Evolutionary conservation across 2,329 filamentous ascomycete genomes (phyloP).

Genomic region (Fusarium transvaalense): DNA sequence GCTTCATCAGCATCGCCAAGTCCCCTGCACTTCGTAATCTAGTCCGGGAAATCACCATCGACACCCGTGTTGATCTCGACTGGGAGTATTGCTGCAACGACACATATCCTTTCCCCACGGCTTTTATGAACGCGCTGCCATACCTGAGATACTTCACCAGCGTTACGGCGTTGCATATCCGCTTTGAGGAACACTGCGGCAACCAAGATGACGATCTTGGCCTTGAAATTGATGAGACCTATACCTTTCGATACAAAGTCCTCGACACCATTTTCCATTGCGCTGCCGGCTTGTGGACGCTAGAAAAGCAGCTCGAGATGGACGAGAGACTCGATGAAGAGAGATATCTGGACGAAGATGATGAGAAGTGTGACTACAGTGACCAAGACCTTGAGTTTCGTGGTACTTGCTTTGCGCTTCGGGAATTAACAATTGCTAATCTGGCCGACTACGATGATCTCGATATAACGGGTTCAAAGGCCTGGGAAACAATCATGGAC

Average conservation of each 20-base stretch:
- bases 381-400: neutral
- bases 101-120: neutral
- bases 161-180: neutral
- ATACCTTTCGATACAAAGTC: conserved; percentile 17
- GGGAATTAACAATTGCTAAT: conserved; percentile 26
- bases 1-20: conserved; percentile 27
- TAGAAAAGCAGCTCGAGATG: conserved; percentile 15
- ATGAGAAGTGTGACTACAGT: neutral
- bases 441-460: conserved; percentile 26
- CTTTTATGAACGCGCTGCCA: conserved; percentile 22
- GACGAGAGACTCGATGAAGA: neutral
- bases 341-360: neutral
- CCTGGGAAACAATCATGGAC: conserved; percentile 7
- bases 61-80: conserved; percentile 23
- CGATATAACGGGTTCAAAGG: neutral
- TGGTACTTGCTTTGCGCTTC: neutral
- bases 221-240: conserved; percentile 3
- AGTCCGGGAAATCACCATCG: conserved; percentile 27
- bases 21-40: conserved; percentile 4
- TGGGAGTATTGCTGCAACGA: conserved; percentile 3
- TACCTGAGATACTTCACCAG: neutral
- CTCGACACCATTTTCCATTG: conserved; percentile 37
- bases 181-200: conserved; percentile 28
- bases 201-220: fast-evolving
- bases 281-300: conserved; percentile 28